These are phyloP conservation scores for Pyrenophora graminea DNA, from an alignment of 2,329 filamentous ascomycete genomes.

Conservation along the genomic window DNA sequence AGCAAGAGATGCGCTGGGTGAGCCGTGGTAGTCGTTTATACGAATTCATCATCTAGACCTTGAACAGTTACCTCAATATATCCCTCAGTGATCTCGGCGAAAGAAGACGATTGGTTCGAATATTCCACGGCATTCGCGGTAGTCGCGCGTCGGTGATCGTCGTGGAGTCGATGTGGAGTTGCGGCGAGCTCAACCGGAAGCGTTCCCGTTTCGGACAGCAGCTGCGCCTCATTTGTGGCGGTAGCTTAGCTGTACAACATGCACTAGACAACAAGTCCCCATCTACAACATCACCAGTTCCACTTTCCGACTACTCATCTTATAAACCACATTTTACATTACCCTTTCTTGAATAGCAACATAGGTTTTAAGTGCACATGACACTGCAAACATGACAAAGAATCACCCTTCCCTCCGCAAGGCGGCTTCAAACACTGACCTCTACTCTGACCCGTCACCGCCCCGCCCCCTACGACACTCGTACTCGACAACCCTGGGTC, in stretches of 20 bases:
- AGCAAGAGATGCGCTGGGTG: background rate
- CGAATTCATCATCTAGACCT: no score
- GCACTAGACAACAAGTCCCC: no score
- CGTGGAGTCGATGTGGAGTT: background rate
- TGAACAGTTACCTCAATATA: no score
- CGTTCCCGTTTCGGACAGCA: conserved; percentile 13
- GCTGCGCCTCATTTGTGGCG: conserved; percentile 20
- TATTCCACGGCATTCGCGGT: no score
- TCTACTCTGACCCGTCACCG: conserved; percentile 43
- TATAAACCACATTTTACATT: background rate
- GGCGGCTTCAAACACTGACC: conserved; percentile 43
- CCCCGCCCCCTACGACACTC: conserved; percentile 33
- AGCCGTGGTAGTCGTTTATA: background rate
- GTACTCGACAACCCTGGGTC: conserved; percentile 32
- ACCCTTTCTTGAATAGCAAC: background rate
- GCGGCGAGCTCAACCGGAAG: conserved; percentile 9
- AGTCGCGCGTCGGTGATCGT: background rate
- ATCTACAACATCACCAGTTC: conserved; percentile 4
- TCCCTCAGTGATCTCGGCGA: no score
- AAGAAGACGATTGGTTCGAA: no score
- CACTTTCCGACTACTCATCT: conserved; percentile 1
- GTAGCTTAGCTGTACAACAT: conserved; percentile 5
- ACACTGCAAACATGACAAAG: conserved; percentile 39
- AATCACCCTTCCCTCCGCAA: conserved; percentile 45
- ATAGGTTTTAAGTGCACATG: background rate